Base-by-base conservation (phyloP, 495 filamentous ascomycete species). In the Podospora pseudoanserina region DNA sequence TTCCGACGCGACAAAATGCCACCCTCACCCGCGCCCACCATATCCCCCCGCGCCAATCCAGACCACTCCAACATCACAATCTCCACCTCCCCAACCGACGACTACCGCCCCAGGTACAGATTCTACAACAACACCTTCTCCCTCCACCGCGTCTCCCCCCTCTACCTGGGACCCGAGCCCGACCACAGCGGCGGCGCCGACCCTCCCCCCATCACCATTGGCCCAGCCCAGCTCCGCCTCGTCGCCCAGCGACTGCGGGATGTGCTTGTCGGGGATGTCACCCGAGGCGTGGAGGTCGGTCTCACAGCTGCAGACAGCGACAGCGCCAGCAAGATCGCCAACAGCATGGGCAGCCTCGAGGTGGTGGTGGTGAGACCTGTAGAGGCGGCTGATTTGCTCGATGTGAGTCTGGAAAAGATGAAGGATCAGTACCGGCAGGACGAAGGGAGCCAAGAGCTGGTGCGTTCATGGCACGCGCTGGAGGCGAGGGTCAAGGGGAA, bases 71-170 rank as follows among this genome's bases (percentile, higher is more conserved):
- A 49, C 39, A 49, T 49, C 39, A 49, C 39, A 49, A 49, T 49
- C 13, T 49, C 39, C 39, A 49, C 39, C 39, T 13, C 39, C 39
- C 39, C 9, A 16, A 49, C 9, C 39, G 39, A 49, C 39, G 15
- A 11, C 39, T 13, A 49, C 39, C 39, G 9, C 39, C 9, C 39
- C 39, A 49, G 15, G 39, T 13, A 49, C 39, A 5, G 15, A 6
- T 84, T 85, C 71, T 83, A 81, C 75, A 81, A 80, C 72, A 83
- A 81, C 0, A 84, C 79, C 28, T 84, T 85, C 65, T 81, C 81
- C 1, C 76, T 78, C 23, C 79, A 82, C 67, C 81, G 82, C 55
- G 76, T 79, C 7, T 84, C 82, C 0, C 81, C 82, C 0, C 73
- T 85, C 0, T 76, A 80, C 71, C 26, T 80, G n/a, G 81, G 78